Base-by-base conservation (phyloP, 2,329 filamentous ascomycete genomes). In the Diplodia seriata region DNA sequence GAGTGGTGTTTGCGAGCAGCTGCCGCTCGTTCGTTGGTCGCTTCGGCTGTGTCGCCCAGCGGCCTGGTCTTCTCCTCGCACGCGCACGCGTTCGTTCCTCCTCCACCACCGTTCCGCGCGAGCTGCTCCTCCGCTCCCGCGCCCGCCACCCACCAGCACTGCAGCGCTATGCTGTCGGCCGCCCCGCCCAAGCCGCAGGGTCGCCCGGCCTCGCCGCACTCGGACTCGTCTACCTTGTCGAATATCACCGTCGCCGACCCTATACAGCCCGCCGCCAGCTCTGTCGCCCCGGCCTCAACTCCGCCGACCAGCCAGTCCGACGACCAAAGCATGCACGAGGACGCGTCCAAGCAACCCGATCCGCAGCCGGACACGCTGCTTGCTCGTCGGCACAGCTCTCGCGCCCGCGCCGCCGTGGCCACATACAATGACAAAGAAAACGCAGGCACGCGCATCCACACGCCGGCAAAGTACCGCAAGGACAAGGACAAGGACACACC, bases 371-470 rank as follows among this genome's bases (percentile, higher is more conserved):
- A 65, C 14, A 15, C 53, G 55, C 26, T 31, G 31, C 18, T 23
- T 3, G 15, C 15, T 5, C 67, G 67, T 29, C 71, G 73, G 51
- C 86, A 87, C 67, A 83, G 85, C 70, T 85, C 84, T 72, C 86
- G 89, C 73, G 80, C 83, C 43, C 84, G 86, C 70, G 73, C 80
- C 20, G 84, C 83, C 66, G 81, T 87, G 23, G 84, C 86, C 18
- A 85, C 89, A 23, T 92, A 92, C 79, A 93, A 92, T 73, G 79
- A 90, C 18, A 83, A 87, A 70, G 84, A 86, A 72, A 81, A 91
- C 65, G 85, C 84, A 68, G 88, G 89, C 71, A 90, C 87, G 62
- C 84, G 85, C 38, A 82, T 85, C 53, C 88, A 90, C 71, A 87
- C 84, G 80, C 78, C 83, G 80, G 77, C 75, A 20, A 79, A 79